Base-by-base conservation (phyloP, 2,329 filamentous ascomycete genomes). In the Apiospora phragmitis region DNA sequence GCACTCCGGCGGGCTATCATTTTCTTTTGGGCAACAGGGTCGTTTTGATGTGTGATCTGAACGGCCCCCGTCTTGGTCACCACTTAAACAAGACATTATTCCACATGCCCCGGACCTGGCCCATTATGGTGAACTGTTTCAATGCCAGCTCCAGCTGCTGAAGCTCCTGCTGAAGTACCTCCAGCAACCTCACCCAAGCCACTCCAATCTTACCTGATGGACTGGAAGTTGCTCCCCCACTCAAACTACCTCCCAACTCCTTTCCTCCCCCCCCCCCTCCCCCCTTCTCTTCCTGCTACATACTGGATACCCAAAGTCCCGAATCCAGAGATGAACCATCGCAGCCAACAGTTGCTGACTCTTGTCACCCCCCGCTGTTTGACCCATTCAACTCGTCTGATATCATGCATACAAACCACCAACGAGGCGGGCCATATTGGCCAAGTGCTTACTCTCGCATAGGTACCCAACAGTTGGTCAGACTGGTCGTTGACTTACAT, bases 71-170 rank as follows among this genome's bases (percentile, higher is more conserved):
- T 62, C 55, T 62, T 35, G 55, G 32, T 62, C 55, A 62, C 55
- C 55, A 62, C 55, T 62, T 21, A 32, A 62, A 18, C 55, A 21
- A 62, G 55, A 62, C 55, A 62, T 62, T 62, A n/a, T 62, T 38
- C 55, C 55, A 62, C 55, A 62, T 62, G 55, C 55, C 55, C 55
- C 55, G 55, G 55, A 62, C 55, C 55, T 62, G 55, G 55, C 55
- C 32, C 55, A 62, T 35, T 21, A 35, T 35, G 51, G 51, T 59
- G 29, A 59, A 59, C 55, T 62, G 55, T 62, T 62, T 62, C 55
- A 62, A 62, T 62, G 32, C 55, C 49, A 29, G 26, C 51, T 59
- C 51, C 49, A 35, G 51, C 51, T 59, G 26, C 51, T 35, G 29
- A 29, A 35, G 29, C 55, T 62, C 7, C 55, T 38, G 38, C 51